Evolutionary conservation across 108 stramenopile species (phyloP).

Genomic region (Nitzschia palea): DNA sequence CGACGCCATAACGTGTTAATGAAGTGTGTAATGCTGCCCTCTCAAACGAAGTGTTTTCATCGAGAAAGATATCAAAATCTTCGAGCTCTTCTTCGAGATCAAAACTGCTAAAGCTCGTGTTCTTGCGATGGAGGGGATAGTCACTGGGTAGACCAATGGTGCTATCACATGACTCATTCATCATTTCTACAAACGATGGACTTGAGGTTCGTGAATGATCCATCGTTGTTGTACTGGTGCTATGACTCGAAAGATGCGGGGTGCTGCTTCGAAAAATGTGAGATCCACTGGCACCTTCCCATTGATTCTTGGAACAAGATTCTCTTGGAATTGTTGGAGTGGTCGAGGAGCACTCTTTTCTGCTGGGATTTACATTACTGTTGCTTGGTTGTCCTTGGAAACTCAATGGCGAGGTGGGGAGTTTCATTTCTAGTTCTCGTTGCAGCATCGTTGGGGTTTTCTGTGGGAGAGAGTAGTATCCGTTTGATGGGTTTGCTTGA

Average conservation of each 20-base stretch:
- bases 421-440: too few relatives aligned
- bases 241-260: too few relatives aligned
- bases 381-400: too few relatives aligned
- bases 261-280: too few relatives aligned
- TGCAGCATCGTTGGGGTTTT: too few relatives aligned
- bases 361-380: too few relatives aligned
- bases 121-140: not conserved
- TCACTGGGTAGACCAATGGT: slow-evolving; percentile 5
- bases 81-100: slow-evolving; percentile 17
- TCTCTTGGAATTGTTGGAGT: slow-evolving; percentile 12
- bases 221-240: too few relatives aligned
- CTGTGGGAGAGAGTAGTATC: too few relatives aligned
- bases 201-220: not conserved
- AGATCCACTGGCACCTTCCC: not conserved
- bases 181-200: not conserved
- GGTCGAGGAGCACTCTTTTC: not conserved
- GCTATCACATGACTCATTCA: not conserved
- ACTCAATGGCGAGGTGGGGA: too few relatives aligned
- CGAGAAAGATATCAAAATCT: slow-evolving; percentile 20
- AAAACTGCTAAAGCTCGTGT: slow-evolving; percentile 10
- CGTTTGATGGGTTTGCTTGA: too few relatives aligned
- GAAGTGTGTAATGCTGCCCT: not conserved
- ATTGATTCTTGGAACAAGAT: not conserved
- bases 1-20: too few relatives aligned
- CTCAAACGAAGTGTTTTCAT: not conserved